Evolutionary conservation across 805 yeast species (phyloP).

Genomic region (Saturnispora diversa): DNA sequence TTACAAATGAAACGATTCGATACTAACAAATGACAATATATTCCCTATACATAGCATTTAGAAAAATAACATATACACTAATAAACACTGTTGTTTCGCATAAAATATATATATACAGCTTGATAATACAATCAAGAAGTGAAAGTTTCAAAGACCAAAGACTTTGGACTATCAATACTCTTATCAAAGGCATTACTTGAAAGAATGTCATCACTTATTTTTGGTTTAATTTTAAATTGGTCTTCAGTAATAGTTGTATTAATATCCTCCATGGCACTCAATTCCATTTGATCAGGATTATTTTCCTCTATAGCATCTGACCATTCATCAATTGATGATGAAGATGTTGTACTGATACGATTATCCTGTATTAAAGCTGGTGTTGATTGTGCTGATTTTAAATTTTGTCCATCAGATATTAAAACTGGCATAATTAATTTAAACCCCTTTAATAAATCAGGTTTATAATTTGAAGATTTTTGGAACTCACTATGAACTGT

Average conservation of each 20-base stretch:
- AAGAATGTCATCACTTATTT: not conserved
- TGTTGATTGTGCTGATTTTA: constrained; percentile 4
- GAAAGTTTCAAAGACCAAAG: constrained; percentile 8
- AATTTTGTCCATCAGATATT: constrained; percentile 4
- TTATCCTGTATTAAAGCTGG: not conserved
- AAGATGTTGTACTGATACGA: constrained; percentile 2
- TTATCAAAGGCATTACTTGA: not conserved
- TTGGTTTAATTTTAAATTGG: not conserved
- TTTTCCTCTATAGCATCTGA: constrained; percentile 4
- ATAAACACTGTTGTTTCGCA: not conserved
- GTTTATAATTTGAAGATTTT: constrained; percentile 3
- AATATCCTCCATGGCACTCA: not conserved
- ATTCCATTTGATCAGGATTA: not conserved
- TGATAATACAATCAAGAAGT: not conserved
- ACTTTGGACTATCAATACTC: constrained; percentile 7
- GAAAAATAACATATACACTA: not conserved
- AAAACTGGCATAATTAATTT: constrained; percentile 6
- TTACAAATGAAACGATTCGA: not conserved
- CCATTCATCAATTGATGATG: not conserved
- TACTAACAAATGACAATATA: not conserved
- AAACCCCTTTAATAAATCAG: constrained; percentile 12
- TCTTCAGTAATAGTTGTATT: not conserved
- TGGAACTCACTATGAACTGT: constrained; percentile 15
- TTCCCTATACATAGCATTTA: not conserved
- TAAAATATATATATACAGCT: not conserved